Evolutionary conservation across 176 grass and related monocot species (phyloP).

Genomic region (Zea mays): Zm-B73-REFERENCE-NAM-5.0 NC_050097.1:168627501-168628000

Average conservation of each 20-base stretch:
- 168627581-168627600: not conserved
- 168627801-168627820: conserved; percentile 68
- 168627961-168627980: not conserved
- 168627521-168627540: no score
- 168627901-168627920: conserved; percentile 42
- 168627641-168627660: not conserved
- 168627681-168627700: not conserved
- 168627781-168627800: conserved; percentile 49
- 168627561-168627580: not conserved
- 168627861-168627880: conserved; percentile 67
- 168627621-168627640: not conserved
- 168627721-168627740: not conserved
- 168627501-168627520: no score
- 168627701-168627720: not conserved
- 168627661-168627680: not conserved
- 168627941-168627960: not conserved
- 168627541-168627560: not conserved
- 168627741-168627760: not conserved
- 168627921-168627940: not conserved
- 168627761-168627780: not conserved
- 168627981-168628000: not conserved
- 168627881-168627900: conserved; percentile 65
- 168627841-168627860: conserved; percentile 54
- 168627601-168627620: not conserved
- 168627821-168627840: conserved; percentile 67